These are phyloP conservation scores for Hirsutella thompsonii DNA, from an alignment of 2,329 filamentous ascomycete genomes.

Conservation along the genomic window DNA sequence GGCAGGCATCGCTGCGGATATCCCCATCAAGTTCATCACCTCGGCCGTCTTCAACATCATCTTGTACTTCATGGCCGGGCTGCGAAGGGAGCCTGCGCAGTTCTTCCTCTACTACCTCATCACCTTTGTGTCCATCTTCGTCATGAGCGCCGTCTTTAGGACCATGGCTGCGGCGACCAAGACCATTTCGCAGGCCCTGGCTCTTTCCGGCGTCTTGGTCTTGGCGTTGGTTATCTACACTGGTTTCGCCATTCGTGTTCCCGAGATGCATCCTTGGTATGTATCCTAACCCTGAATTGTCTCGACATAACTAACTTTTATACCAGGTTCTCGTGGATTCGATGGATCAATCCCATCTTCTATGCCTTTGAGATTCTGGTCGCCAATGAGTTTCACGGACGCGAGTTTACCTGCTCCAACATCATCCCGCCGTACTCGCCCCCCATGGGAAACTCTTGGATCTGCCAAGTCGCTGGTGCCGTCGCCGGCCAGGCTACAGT, in stretches of 20 bases:
- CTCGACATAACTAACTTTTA: not conserved
- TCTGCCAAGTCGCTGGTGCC: constrained; percentile 41
- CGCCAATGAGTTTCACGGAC: constrained; percentile 57
- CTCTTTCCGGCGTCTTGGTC: constrained; percentile 38
- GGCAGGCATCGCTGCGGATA: constrained; percentile 38
- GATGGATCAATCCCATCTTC: constrained; percentile 59
- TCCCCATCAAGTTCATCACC: constrained; percentile 43
- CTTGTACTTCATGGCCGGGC: constrained; percentile 42
- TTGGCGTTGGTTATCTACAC: constrained; percentile 48
- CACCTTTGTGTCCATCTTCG: constrained; percentile 52
- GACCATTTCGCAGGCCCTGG: constrained; percentile 47
- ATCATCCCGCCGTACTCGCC: constrained; percentile 34
- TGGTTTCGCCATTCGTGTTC: constrained; percentile 37
- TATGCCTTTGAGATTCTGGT: constrained; percentile 64
- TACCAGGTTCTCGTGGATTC: constrained; percentile 54
- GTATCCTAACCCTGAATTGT: not conserved
- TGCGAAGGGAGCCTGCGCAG: constrained; percentile 43
- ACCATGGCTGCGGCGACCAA: constrained; percentile 59
- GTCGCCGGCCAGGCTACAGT: constrained; percentile 39
- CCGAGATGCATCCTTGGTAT: constrained; percentile 52
- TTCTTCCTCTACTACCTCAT: constrained; percentile 72
- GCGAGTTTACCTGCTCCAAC: constrained; percentile 40
- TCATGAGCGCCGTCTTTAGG: constrained; percentile 67
- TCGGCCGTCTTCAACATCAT: constrained; percentile 39
- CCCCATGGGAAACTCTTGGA: constrained; percentile 30